phyloP scores from a whole-genome alignment of 2,329 filamentous ascomycete genomes.

The Pestalotiopsis sp. region DNA sequence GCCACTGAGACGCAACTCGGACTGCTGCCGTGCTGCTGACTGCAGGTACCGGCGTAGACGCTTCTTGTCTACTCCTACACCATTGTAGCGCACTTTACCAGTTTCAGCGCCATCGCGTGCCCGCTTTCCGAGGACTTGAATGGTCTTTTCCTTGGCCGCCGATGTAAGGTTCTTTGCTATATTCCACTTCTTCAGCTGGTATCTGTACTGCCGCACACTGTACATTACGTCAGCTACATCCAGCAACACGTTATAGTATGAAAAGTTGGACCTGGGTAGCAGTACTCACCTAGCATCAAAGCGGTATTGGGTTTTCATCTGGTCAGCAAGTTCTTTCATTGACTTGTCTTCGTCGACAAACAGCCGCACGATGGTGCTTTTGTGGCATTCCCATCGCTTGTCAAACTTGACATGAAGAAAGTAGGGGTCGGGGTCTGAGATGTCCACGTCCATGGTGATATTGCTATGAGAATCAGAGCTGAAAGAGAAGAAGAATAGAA shows the following conservation, averaged over 20 bases:
- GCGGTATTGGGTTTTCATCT: slow-evolving; percentile 24
- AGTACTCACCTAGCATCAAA: slow-evolving; percentile 18
- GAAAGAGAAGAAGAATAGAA: too few species aligned
- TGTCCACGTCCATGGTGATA: background rate
- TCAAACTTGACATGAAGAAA: slow-evolving; percentile 21
- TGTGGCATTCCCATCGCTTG: slow-evolving; percentile 23
- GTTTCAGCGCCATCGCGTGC: slow-evolving; percentile 13
- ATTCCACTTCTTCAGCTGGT: slow-evolving; percentile 19
- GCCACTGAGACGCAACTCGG: background rate
- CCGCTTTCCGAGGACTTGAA: slow-evolving; percentile 16
- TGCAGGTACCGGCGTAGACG: slow-evolving; percentile 23
- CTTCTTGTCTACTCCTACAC: slow-evolving; percentile 19
- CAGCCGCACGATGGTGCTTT: slow-evolving; percentile 19
- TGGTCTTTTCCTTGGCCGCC: slow-evolving; percentile 19
- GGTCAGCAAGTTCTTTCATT: slow-evolving; percentile 10
- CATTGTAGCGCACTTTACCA: slow-evolving; percentile 18
- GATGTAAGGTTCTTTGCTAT: slow-evolving; percentile 17
- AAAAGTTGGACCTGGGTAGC: background rate
- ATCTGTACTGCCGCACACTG: slow-evolving; percentile 17
- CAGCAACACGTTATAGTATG: background rate
- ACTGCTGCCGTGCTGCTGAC: slow-evolving; percentile 9
- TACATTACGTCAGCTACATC: background rate
- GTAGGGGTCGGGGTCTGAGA: background rate
- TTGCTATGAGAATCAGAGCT: too few species aligned
- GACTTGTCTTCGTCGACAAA: slow-evolving; percentile 17